Evolutionary conservation across 371 early-diverging fungal species (phyloP).

Genomic region (Apophysomyces variabilis): DNA sequence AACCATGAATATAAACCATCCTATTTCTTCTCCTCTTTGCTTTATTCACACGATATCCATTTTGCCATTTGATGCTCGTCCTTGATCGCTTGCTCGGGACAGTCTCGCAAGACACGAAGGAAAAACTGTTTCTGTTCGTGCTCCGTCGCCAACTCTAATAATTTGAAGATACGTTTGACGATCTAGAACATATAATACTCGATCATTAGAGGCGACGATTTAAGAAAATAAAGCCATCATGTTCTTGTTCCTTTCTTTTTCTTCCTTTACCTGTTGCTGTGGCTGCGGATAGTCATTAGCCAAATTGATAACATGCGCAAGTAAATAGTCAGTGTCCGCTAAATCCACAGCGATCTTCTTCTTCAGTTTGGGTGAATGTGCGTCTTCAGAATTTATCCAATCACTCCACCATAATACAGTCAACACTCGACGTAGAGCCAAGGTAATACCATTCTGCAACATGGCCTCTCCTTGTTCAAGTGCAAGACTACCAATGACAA

Average conservation of each 20-base stretch:
- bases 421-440: slow-evolving; percentile 20
- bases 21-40: too few species aligned
- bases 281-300: slow-evolving; percentile 12
- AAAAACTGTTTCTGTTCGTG: slow-evolving; percentile 1
- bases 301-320: slow-evolving; percentile 18
- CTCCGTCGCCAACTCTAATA: slow-evolving; percentile 9
- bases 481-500: slow-evolving; percentile 37
- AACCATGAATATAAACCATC: neutral
- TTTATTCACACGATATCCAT: too few species aligned
- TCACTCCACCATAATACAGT: slow-evolving; percentile 9
- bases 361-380: too few species aligned
- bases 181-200: slow-evolving; percentile 22
- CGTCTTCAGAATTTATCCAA: neutral
- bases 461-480: neutral
- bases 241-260: neutral
- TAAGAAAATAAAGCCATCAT: neutral
- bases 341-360: neutral
- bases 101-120: slow-evolving; percentile 10
- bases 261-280: slow-evolving; percentile 38
- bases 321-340: slow-evolving; percentile 25
- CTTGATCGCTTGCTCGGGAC: slow-evolving; percentile 14
- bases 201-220: neutral
- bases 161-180: slow-evolving; percentile 32
- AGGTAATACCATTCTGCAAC: slow-evolving; percentile 12
- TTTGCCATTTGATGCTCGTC: slow-evolving; percentile 1